Evolutionary conservation across 176 grass and related monocot species (phyloP).

Genomic region (Urochloa ruziziensis): DNA sequence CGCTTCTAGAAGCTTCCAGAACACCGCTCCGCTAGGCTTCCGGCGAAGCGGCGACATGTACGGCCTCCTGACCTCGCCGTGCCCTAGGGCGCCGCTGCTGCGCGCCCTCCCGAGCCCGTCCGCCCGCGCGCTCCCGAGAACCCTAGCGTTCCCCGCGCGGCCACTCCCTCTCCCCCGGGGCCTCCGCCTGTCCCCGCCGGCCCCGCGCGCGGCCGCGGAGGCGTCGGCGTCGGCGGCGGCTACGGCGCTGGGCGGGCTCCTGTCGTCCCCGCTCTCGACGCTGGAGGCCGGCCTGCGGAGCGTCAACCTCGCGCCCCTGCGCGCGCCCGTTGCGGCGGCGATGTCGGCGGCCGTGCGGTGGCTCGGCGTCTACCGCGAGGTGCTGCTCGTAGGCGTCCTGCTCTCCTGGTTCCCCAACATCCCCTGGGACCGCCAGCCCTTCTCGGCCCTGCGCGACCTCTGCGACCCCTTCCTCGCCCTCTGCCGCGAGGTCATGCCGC

Average conservation of each 20-base stretch:
- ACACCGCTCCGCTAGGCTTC: too few relatives aligned
- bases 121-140: constrained; percentile 16
- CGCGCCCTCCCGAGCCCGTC: constrained; percentile 8
- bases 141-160: constrained; percentile 23
- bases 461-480: constrained; percentile 91
- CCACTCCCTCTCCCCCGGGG: constrained; percentile 11
- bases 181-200: constrained; percentile 25
- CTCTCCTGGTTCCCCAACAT: constrained; percentile 98
- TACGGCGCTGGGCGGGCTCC: constrained; percentile 41
- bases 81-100: constrained; percentile 15
- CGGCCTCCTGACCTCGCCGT: constrained; percentile 29
- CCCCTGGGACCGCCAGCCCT: constrained; percentile 90
- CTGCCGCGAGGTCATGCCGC: constrained; percentile 86
- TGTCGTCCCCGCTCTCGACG: constrained; percentile 44
- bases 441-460: constrained; percentile 81
- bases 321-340: constrained; percentile 67
- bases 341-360: constrained; percentile 78
- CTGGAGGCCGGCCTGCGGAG: constrained; percentile 48
- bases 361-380: constrained; percentile 88
- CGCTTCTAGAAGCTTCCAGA: constrained; percentile 6
- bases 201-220: constrained; percentile 30
- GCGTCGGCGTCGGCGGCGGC: constrained; percentile 25
- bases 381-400: constrained; percentile 80
- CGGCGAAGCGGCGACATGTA: constrained; percentile 20
- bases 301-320: constrained; percentile 61